phyloP scores from a whole-genome alignment of 176 grass and related monocot species.

The Cymbopogon citratus region DNA sequence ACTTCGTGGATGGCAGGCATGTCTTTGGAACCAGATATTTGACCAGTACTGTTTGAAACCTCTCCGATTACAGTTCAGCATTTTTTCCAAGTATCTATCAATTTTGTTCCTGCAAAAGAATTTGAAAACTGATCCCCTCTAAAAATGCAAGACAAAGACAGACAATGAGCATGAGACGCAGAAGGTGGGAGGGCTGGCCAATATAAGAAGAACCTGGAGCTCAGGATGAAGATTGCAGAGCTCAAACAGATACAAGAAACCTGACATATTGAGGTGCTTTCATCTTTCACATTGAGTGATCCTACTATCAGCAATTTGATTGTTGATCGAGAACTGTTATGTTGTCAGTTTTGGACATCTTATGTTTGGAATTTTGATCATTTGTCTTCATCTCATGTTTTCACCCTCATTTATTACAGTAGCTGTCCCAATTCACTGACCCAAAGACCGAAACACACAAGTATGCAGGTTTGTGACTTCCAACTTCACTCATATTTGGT shows the following conservation, averaged over 20 bases:
- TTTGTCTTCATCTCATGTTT: background rate
- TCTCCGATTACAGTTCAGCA: no score
- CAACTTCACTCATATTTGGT: background rate
- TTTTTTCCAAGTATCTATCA: background rate
- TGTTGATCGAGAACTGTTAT: background rate
- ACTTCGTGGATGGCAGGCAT: no score
- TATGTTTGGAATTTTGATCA: background rate
- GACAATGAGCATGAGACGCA: constrained; percentile 29
- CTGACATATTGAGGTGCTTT: no score
- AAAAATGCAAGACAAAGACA: background rate
- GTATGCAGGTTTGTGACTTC: background rate
- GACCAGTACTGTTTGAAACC: no score
- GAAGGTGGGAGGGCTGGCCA: constrained; percentile 70
- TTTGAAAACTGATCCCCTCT: background rate
- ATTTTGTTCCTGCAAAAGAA: background rate
- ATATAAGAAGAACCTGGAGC: constrained; percentile 71
- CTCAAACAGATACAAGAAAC: constrained; percentile 73
- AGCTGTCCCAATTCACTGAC: background rate
- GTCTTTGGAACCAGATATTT: no score
- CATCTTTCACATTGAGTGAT: background rate
- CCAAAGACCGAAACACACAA: no score
- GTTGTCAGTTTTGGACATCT: background rate
- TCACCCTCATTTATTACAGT: background rate
- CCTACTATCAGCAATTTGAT: background rate
- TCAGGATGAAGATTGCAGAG: constrained; percentile 84